Evolutionary conservation across 116 monocot species (phyloP).

Genomic region (Trichopus zeylanicus): DNA sequence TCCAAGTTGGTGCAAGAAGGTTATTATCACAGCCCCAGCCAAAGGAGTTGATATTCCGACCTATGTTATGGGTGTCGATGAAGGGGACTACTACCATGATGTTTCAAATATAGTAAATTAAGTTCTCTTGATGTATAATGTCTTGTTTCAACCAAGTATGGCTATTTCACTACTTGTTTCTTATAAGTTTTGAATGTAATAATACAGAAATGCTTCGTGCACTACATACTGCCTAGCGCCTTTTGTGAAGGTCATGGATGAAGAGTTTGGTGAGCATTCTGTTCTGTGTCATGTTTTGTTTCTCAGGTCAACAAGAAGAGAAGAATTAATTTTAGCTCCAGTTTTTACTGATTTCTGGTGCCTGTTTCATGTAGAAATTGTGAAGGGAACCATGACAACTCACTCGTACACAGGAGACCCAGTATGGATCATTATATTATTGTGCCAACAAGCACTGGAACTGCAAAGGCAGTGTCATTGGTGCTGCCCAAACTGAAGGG

Average conservation of each 20-base stretch:
- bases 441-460: too few species aligned
- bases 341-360: slow-evolving; percentile 1
- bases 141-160: too few species aligned
- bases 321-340: background rate
- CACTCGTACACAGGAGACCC: slow-evolving; percentile 98
- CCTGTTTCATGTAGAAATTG: slow-evolving; percentile 58
- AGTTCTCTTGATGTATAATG: background rate
- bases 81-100: slow-evolving; percentile 70
- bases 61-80: slow-evolving; percentile 91
- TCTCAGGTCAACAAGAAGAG: too few species aligned
- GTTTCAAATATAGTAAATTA: slow-evolving; percentile 75
- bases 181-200: background rate
- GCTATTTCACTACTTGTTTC: too few species aligned
- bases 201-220: slow-evolving; percentile 93
- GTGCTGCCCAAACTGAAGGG: too few species aligned
- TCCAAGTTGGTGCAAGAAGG: slow-evolving; percentile 98
- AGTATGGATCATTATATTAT: slow-evolving; percentile 33
- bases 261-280: slow-evolving; percentile 44
- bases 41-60: slow-evolving; percentile 86
- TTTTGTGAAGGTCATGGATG: slow-evolving; percentile 85
- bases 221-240: slow-evolving; percentile 93
- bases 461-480: too few species aligned
- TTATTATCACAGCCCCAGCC: too few species aligned
- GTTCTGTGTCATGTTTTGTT: too few species aligned
- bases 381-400: slow-evolving; percentile 98